Conservation (phyloP, 2,329 filamentous ascomycete species). For the Monilinia fructigena region DNA sequence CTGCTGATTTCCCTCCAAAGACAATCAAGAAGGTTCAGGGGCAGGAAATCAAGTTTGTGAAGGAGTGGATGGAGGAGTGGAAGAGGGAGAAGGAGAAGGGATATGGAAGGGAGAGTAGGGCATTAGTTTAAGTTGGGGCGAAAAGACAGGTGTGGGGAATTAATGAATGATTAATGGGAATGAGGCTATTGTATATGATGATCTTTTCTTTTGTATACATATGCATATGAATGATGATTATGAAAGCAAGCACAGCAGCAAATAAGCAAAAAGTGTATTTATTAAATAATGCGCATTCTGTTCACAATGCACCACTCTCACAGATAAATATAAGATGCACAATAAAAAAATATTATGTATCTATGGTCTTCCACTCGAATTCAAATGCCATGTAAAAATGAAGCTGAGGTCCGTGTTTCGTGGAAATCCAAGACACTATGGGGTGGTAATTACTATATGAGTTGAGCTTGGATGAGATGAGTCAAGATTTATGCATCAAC, state of each 20-base stretch:
- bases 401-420: too few species aligned
- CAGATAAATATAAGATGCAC: too few species aligned
- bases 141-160: too few species aligned
- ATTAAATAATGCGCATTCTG: too few species aligned
- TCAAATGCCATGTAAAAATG: too few species aligned
- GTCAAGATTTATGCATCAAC: too few species aligned
- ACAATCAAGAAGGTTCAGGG: constrained; percentile 59
- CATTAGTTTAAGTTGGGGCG: neutral
- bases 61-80: constrained; percentile 67
- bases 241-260: neutral
- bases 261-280: neutral
- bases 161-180: neutral
- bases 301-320: too few species aligned
- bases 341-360: too few species aligned
- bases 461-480: too few species aligned
- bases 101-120: neutral
- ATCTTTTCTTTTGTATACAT: neutral
- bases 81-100: neutral
- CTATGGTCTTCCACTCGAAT: too few species aligned
- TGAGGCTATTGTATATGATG: neutral
- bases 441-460: too few species aligned
- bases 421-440: too few species aligned
- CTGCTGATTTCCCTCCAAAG: constrained; percentile 52
- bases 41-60: constrained; percentile 60
- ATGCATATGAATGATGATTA: neutral